Evolutionary conservation across 495 filamentous ascomycete species (phyloP), one percentile per base, ranked within the genome.

Genomic region (Daldinia vernicosa): DNA sequence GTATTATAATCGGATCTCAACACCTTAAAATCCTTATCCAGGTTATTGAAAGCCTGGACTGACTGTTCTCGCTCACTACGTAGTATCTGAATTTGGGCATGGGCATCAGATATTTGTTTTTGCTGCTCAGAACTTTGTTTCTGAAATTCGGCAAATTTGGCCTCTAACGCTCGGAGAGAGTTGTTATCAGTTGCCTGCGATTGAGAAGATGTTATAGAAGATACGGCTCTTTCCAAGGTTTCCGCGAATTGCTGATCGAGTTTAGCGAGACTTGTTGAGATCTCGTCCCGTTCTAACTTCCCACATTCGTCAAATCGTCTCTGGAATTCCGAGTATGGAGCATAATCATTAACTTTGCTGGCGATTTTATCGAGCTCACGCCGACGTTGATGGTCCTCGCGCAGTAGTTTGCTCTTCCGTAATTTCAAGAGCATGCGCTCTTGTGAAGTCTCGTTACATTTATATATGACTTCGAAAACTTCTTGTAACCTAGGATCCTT

Each of bases 401-500:
- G 53, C 15, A 27, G 51, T 0, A 66, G 14, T 37, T 69, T 67
- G n/a, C 28, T 43, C 15, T 57, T 61, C 6, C 47, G 73, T 4
- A 72, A 52, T 8, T 59, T 62, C 4, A 74, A 51, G 3, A 70
- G 30, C n/a, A 60, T 55, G 50, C 59, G 68, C 37, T 72, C 47
- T 51, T 71, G 37, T 0, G 7, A 45, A 26, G 55, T 62, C 30
- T 72, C 66, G 15, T 58, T 64, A 58, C 68, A 74, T 12, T 64
- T 72, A 61, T 64, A 70, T 7, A 64, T 32, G 27, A 26, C 45
- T 11, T 72, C 66, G 54, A 76, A 72, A n/a, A 66, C 35, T 30
- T 70, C 71, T 60, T 77, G 75, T 12, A 76, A 27, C 22, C 61
- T 54, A n/a, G 68, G 56, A 45, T 76, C 67, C 27, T 66, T 74